A percentile compares a stretch with the other conserved stretches of the same genome.
phyloP scores from a whole-genome alignment of 345 rosid species.

The Clausena lansium region DNA sequence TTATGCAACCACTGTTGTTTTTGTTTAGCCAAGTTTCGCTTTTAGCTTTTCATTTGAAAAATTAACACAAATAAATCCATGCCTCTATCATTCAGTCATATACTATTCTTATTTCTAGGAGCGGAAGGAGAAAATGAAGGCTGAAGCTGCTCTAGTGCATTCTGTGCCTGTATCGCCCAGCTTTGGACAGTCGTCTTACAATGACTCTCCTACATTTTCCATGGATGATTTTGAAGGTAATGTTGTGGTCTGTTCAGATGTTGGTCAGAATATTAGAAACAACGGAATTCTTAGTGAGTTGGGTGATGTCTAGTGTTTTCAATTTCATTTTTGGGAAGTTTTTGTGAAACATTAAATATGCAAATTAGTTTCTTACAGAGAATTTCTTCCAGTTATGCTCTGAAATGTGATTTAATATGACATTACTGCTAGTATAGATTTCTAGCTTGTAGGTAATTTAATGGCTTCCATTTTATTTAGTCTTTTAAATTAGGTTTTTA shows the following conservation, averaged over 20 bases:
- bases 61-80: neutral
- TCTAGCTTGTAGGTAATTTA: neutral
- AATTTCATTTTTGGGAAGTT: neutral
- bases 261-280: neutral
- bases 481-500: neutral
- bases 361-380: neutral
- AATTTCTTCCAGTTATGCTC: neutral
- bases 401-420: neutral
- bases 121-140: slow-evolving; percentile 64
- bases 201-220: slow-evolving; percentile 57
- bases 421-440: neutral
- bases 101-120: slow-evolving; percentile 51
- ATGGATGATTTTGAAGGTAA: slow-evolving; percentile 91
- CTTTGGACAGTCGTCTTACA: slow-evolving; percentile 39
- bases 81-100: slow-evolving; percentile 22
- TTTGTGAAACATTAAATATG: neutral
- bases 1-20: neutral
- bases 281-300: neutral
- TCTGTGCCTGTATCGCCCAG: slow-evolving; percentile 43
- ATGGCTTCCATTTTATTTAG: neutral
- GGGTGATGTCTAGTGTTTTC: neutral
- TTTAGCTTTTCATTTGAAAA: neutral
- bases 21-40: neutral
- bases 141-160: slow-evolving; percentile 64
- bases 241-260: neutral